Evolutionary conservation across 1,284 basidiomycete genomes (phyloP).

Genomic region (Apiotrichum gracile): DNA sequence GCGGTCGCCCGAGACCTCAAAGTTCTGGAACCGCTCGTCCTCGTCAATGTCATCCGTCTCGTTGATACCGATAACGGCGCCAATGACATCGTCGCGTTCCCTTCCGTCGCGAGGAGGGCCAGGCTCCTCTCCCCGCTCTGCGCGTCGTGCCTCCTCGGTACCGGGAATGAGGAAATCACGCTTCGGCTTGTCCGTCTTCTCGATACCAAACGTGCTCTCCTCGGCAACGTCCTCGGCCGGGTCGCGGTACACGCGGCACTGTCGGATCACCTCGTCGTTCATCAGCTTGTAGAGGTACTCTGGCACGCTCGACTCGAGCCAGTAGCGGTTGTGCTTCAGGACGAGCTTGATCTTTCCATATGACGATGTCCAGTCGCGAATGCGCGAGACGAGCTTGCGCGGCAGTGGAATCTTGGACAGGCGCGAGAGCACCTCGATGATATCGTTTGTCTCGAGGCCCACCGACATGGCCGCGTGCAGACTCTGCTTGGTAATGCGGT

Average conservation of each 20-base stretch:
- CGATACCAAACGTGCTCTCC: conserved; percentile 67
- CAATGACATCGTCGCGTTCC: conserved; percentile 53
- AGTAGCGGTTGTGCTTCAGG: conserved; percentile 93
- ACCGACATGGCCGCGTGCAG: conserved; percentile 98
- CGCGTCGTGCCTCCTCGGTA: conserved; percentile 49
- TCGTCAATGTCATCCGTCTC: conserved; percentile 85
- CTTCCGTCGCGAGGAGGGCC: conserved; percentile 7
- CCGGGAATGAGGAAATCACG: conserved; percentile 79
- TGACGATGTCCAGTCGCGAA: conserved; percentile 81
- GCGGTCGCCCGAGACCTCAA: conserved; percentile 83
- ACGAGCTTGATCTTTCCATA: conserved; percentile 97
- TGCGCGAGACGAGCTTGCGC: conserved; percentile 70
- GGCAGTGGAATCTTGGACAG: conserved; percentile 90
- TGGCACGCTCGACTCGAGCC: conserved; percentile 85
- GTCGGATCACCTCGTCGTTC: conserved; percentile 68
- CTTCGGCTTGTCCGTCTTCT: conserved; percentile 66
- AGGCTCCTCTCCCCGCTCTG: conserved; percentile 23
- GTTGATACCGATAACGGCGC: conserved; percentile 81
- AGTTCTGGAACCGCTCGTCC: conserved; percentile 90
- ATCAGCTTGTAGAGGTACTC: conserved; percentile 81
- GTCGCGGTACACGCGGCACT: conserved; percentile 36
- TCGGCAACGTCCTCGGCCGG: conserved; percentile 22
- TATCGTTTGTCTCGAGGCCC: conserved; percentile 94
- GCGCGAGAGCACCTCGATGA: conserved; percentile 89
- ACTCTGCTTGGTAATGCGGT: conserved; percentile 96